Conservation (phyloP, 2,329 filamentous ascomycete genomes). For the Didymella pinodella region DNA sequence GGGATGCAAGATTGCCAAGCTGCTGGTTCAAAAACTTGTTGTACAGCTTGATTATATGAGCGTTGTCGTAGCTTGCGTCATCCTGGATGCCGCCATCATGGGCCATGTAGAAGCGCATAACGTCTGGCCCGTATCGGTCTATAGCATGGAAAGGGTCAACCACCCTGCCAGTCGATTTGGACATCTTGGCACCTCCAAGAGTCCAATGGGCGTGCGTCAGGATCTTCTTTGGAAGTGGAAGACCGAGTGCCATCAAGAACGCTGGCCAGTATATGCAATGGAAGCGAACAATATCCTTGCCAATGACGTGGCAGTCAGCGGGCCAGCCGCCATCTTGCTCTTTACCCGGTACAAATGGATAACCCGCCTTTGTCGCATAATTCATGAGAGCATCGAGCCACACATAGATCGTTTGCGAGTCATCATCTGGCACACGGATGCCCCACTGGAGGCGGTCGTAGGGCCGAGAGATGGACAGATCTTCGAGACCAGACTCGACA, state of each 20-base stretch:
- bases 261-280: slow-evolving; percentile 99
- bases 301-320: slow-evolving; percentile 88
- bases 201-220: slow-evolving; percentile 96
- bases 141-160: slow-evolving; percentile 94
- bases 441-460: slow-evolving; percentile 83
- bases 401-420: slow-evolving; percentile 91
- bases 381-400: slow-evolving; percentile 97
- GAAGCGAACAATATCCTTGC: slow-evolving; percentile 94
- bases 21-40: slow-evolving; percentile 79
- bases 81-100: slow-evolving; percentile 77
- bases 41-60: slow-evolving; percentile 76
- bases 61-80: slow-evolving; percentile 87
- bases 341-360: slow-evolving; percentile 76
- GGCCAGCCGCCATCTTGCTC: slow-evolving; percentile 78
- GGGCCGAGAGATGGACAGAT: slow-evolving; percentile 89
- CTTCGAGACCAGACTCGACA: slow-evolving; percentile 79
- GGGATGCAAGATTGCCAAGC: slow-evolving; percentile 80
- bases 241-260: slow-evolving; percentile 84
- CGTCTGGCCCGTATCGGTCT: slow-evolving; percentile 85
- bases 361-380: slow-evolving; percentile 88
- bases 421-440: slow-evolving; percentile 84
- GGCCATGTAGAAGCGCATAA: slow-evolving; percentile 88
- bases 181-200: slow-evolving; percentile 91
- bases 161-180: slow-evolving; percentile 92
- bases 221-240: slow-evolving; percentile 80